A percentile compares a stretch with the other conserved stretches of the same genome.
phyloP scores from a whole-genome alignment of 1,284 basidiomycete genomes.

The Xerocomus minutiporus region DNA sequence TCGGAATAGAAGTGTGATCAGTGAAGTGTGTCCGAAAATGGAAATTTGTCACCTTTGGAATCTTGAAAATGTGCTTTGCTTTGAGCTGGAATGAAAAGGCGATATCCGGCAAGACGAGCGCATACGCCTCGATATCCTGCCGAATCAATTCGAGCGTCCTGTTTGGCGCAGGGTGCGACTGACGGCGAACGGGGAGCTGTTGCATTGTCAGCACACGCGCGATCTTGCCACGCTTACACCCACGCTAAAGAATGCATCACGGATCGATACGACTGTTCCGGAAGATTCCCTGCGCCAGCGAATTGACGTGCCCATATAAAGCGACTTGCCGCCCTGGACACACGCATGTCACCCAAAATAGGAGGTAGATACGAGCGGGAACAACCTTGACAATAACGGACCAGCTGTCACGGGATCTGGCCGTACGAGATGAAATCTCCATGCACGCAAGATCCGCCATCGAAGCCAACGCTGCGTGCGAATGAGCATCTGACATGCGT shows the following conservation, averaged over 20 bases:
- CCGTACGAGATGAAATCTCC: constrained; percentile 73
- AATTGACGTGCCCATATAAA: constrained; percentile 71
- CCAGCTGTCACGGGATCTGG: constrained; percentile 55
- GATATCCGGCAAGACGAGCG: constrained; percentile 67
- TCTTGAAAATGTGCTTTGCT: constrained; percentile 45
- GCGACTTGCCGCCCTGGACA: constrained; percentile 52
- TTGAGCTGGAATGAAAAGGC: constrained; percentile 66
- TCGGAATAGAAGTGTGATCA: constrained; percentile 4
- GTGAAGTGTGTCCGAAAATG: constrained; percentile 10
- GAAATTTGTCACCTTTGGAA: constrained; percentile 55
- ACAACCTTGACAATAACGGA: constrained; percentile 72
- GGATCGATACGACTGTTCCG: constrained; percentile 77
- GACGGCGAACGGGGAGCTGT: constrained; percentile 74
- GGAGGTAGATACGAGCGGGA: not conserved
- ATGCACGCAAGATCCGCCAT: constrained; percentile 69
- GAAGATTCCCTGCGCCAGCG: constrained; percentile 64
- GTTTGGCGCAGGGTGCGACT: constrained; percentile 54
- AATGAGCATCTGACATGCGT: constrained; percentile 8
- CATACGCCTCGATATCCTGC: constrained; percentile 66
- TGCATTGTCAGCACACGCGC: constrained; percentile 12
- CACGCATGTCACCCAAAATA: constrained; percentile 1
- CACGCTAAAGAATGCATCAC: constrained; percentile 85
- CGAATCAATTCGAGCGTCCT: constrained; percentile 63
- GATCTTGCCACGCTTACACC: constrained; percentile 21
- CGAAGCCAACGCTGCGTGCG: constrained; percentile 68